These are phyloP conservation scores for Lepidopterella palustris DNA, from an alignment of 495 filamentous ascomycete genomes.

Conservation along the genomic window DNA sequence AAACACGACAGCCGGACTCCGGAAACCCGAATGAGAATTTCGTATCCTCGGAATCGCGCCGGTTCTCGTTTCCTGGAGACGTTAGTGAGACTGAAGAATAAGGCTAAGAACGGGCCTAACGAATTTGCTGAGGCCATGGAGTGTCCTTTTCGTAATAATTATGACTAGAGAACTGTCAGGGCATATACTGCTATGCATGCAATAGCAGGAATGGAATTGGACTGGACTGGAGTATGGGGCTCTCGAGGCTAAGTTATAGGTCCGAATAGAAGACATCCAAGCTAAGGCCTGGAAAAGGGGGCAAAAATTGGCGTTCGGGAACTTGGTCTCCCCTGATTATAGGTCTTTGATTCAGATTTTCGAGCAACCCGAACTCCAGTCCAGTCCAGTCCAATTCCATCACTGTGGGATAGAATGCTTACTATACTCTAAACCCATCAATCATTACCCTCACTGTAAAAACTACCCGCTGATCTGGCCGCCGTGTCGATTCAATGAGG, in stretches of 20 bases:
- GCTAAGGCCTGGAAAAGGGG: too few relatives aligned
- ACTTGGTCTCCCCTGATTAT: too few relatives aligned
- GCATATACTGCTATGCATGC: too few relatives aligned
- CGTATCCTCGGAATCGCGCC: background rate
- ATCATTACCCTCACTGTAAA: slow-evolving; percentile 65
- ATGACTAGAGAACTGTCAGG: slow-evolving; percentile 6
- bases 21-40: background rate
- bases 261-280: too few relatives aligned
- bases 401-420: slow-evolving; percentile 23
- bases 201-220: too few relatives aligned
- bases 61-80: slow-evolving; percentile 11
- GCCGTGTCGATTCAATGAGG: slow-evolving; percentile 20
- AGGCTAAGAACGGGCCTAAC: slow-evolving; percentile 42
- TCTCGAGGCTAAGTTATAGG: too few relatives aligned
- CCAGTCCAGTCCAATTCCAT: background rate
- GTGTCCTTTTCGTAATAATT: slow-evolving; percentile 12
- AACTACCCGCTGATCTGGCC: slow-evolving; percentile 38
- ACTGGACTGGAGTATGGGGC: too few relatives aligned
- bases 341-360: too few relatives aligned
- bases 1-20: slow-evolving; percentile 5
- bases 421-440: slow-evolving; percentile 64
- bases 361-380: too few relatives aligned
- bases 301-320: too few relatives aligned
- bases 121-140: slow-evolving; percentile 29
- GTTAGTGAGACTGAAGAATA: slow-evolving; percentile 42